Evolutionary conservation across 371 early-diverging fungal genomes (phyloP).

Genomic region (Rhizopus delemar): DNA sequence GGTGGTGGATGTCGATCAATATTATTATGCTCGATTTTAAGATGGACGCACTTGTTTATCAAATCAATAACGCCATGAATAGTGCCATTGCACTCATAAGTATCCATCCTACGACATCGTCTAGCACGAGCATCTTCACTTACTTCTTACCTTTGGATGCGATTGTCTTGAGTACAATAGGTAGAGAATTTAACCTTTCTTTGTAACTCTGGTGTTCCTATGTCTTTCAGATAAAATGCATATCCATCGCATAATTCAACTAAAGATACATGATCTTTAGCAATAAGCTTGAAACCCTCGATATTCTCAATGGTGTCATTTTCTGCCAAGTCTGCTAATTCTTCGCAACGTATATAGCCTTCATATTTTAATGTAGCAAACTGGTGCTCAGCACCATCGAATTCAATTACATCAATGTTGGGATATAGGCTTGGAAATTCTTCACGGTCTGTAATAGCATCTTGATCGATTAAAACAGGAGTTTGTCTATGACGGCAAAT

Average conservation of each 20-base stretch:
- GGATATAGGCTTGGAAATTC: too few relatives aligned
- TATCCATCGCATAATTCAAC: constrained; percentile 3
- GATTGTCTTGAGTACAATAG: constrained; percentile 2
- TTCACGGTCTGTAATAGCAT: too few relatives aligned
- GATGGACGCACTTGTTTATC: too few relatives aligned
- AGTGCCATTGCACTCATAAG: too few relatives aligned
- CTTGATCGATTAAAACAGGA: too few relatives aligned
- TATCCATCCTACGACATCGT: neutral
- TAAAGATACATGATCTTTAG: constrained; percentile 3
- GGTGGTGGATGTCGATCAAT: too few relatives aligned
- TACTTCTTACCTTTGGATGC: constrained; percentile 3
- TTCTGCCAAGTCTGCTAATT: constrained; percentile 2
- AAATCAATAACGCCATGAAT: too few relatives aligned
- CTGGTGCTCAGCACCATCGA: too few relatives aligned
- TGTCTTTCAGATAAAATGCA: constrained; percentile 3
- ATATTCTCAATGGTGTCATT: constrained; percentile 3
- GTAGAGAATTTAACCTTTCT: constrained; percentile 3
- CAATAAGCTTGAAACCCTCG: constrained; percentile 2
- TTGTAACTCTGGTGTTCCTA: constrained; percentile 3
- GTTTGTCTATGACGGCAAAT: too few relatives aligned
- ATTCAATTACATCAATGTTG: too few relatives aligned
- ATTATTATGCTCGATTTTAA: too few relatives aligned
- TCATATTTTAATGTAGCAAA: too few relatives aligned
- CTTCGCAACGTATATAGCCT: constrained; percentile 2
- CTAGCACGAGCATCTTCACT: constrained; percentile 4